Conservation (phyloP, 192 early-diverging fungal genomes). For the Umbelopsis ramanniana region DNA sequence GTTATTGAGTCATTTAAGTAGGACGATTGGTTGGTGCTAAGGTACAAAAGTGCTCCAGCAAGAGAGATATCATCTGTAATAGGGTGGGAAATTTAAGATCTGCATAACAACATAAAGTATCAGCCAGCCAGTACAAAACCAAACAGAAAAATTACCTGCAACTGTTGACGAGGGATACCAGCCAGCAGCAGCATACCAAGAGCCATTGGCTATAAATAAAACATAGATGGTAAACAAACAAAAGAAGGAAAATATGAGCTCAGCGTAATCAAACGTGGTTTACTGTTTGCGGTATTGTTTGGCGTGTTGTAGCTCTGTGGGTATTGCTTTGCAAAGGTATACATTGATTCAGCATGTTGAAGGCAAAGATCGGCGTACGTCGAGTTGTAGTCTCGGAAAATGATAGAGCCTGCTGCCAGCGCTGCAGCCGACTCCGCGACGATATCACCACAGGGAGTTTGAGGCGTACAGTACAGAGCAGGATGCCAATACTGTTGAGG, state of each 20-base stretch:
- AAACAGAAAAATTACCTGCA: not conserved
- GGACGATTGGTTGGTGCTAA: slow-evolving; percentile 36
- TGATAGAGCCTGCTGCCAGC: slow-evolving; percentile 52
- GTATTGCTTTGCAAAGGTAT: slow-evolving; percentile 31
- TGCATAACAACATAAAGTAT: no score
- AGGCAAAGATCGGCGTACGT: slow-evolving; percentile 47
- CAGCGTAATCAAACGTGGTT: not conserved
- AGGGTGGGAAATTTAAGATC: not conserved
- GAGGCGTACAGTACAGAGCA: slow-evolving; percentile 38
- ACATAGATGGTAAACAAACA: not conserved
- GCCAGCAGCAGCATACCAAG: slow-evolving; percentile 31
- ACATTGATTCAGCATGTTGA: slow-evolving; percentile 46
- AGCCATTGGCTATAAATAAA: slow-evolving; percentile 4
- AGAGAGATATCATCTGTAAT: slow-evolving; percentile 51
- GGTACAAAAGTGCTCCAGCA: slow-evolving; percentile 53
- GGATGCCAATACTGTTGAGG: slow-evolving; percentile 41
- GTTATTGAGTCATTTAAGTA: slow-evolving; percentile 43
- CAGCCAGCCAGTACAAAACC: no score
- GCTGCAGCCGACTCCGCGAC: slow-evolving; percentile 60
- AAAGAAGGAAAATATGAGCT: not conserved
- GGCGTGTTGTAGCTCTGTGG: slow-evolving; percentile 14
- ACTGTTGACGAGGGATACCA: slow-evolving; percentile 42
- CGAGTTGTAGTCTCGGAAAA: slow-evolving; percentile 53
- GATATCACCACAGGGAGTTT: slow-evolving; percentile 34
- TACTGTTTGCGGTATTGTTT: slow-evolving; percentile 11